Conservation (phyloP, 352 stramenopile species). For the Pythium dissotocum region DNA sequence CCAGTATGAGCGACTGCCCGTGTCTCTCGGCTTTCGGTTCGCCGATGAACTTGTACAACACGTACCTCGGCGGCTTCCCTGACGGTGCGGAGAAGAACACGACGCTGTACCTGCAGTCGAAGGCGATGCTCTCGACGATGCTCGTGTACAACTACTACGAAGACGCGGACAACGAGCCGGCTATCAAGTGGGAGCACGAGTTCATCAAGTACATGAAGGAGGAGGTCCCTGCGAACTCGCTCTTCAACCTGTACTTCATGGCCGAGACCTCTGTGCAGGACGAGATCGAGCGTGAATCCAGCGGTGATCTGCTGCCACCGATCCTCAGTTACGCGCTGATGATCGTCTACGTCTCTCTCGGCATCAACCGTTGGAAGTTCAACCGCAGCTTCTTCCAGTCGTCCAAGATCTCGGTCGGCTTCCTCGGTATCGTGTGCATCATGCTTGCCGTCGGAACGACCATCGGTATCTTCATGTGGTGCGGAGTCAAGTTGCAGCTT, state of each 20-base stretch:
- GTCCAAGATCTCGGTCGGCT: constrained; percentile 63
- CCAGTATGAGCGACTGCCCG: constrained; percentile 62
- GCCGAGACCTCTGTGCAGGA: constrained; percentile 59
- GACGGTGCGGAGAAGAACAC: constrained; percentile 25
- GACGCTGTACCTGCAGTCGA: constrained; percentile 44
- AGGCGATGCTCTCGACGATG: constrained; percentile 43
- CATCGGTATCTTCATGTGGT: constrained; percentile 70
- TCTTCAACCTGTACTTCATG: constrained; percentile 72
- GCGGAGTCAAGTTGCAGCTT: constrained; percentile 59
- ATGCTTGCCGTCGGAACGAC: constrained; percentile 57
- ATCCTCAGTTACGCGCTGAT: constrained; percentile 63
- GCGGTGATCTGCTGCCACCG: constrained; percentile 44
- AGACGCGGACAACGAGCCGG: constrained; percentile 37
- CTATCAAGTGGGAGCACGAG: constrained; percentile 65
- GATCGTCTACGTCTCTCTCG: constrained; percentile 67
- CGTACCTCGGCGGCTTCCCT: constrained; percentile 52
- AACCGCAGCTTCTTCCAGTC: constrained; percentile 53
- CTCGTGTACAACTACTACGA: constrained; percentile 59
- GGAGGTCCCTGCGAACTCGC: constrained; percentile 39
- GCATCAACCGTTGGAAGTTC: constrained; percentile 60
- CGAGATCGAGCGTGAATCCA: constrained; percentile 59
- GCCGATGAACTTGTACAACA: constrained; percentile 58
- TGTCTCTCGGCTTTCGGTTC: constrained; percentile 61
- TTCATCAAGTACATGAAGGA: constrained; percentile 65
- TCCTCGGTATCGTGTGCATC: constrained; percentile 67